Evolutionary conservation across 2,329 filamentous ascomycete species (phyloP), one percentile per base, ranked within the genome.

Genomic region (Aspergillus udagawae): DNA sequence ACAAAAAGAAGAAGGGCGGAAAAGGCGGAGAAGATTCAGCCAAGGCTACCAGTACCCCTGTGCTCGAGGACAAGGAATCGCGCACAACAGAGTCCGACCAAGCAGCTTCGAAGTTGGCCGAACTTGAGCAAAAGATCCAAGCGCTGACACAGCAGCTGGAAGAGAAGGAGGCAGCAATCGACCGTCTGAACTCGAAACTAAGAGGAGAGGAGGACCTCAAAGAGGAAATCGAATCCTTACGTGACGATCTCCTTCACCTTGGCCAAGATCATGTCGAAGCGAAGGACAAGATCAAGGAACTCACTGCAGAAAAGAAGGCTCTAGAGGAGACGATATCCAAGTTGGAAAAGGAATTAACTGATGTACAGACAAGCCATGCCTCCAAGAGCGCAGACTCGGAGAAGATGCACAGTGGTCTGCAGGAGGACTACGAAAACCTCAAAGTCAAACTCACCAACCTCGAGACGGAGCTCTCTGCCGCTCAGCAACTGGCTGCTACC

Each of bases 201-300:
- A 89, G 87, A 17, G 90, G 94, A 56, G 83, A 87, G 67, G 90
- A 93, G 54, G 87, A 88, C 21, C 79, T 96, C 47, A 82, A 85
- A 27, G 92, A 96, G 66, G 92, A 97, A 74, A 89, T 97, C 57
- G 91, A 95, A 66, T 86, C 84, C 3, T 78, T 97, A 59, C 85
- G 88, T 52, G 91, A 96, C 55, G 90, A 92, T 62, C 78, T 97
- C 7, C 76, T 93, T 47, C 81, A 85, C 51, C 86, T 95, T 60
- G 92, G 92, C 9, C 85, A 92, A 64, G 90, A 95, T 59, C 88
- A 93, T 66, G 91, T 96, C 10, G 87, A 90, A 63, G 87, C 89
- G 14, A 93, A 92, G 73, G 86, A 94, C 63, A 86, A 83, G 70
- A 75, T 86, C 52, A 86, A 95, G 75, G 80, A 84, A 54, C 80